Evolutionary conservation across 352 stramenopile genomes (phyloP).

Genomic region (Phytophthora syringae): DNA sequence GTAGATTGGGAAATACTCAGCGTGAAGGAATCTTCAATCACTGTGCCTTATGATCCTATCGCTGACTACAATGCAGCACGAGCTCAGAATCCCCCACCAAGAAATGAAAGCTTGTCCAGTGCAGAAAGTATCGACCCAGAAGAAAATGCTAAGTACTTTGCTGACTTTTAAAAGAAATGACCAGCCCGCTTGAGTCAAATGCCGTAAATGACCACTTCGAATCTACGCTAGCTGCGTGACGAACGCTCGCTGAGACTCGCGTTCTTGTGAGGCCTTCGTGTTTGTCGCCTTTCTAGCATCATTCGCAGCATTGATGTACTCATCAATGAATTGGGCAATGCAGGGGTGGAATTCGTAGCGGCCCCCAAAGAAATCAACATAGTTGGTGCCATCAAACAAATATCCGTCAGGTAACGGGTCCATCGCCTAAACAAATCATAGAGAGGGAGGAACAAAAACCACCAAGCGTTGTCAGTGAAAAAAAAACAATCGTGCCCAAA

Average conservation of each 20-base stretch:
- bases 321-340: slow-evolving; percentile 74
- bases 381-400: slow-evolving; percentile 74
- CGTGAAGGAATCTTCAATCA: slow-evolving; percentile 13
- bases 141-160: slow-evolving; percentile 74
- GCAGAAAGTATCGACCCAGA: slow-evolving; percentile 79
- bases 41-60: slow-evolving; percentile 41
- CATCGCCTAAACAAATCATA: slow-evolving; percentile 47
- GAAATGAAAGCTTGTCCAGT: slow-evolving; percentile 47
- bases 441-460: no score
- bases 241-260: slow-evolving; percentile 50
- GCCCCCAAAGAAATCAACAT: slow-evolving; percentile 76
- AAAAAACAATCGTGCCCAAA: no score
- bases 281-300: slow-evolving; percentile 49
- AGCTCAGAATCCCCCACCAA: neutral
- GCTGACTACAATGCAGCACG: slow-evolving; percentile 37
- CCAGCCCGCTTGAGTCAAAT: neutral
- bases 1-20: slow-evolving; percentile 55
- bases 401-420: slow-evolving; percentile 76
- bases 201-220: no score
- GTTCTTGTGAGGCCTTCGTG: slow-evolving; percentile 57
- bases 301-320: slow-evolving; percentile 55
- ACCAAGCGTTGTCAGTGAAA: no score
- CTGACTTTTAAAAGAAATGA: slow-evolving; percentile 56
- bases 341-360: slow-evolving; percentile 78
- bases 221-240: slow-evolving; percentile 39